phyloP scores from a whole-genome alignment of 495 filamentous ascomycete genomes.

The Podospora pseudoanserina region DNA sequence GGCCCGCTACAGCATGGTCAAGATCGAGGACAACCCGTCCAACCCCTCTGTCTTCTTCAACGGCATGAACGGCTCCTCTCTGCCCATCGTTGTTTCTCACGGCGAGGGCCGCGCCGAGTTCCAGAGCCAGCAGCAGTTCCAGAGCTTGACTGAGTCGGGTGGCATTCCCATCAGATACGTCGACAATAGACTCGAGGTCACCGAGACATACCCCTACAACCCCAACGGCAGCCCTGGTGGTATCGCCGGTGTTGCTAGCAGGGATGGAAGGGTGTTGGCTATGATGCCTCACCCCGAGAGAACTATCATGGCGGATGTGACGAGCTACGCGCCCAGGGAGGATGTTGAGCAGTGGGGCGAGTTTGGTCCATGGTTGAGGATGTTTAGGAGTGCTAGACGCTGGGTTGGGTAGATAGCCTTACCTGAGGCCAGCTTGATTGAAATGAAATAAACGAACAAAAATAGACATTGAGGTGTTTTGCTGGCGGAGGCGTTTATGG shows the following conservation, averaged over 20 bases:
- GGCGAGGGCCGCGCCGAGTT: slow-evolving; percentile 89
- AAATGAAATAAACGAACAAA: neutral
- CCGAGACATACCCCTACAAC: slow-evolving; percentile 85
- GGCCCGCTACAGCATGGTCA: slow-evolving; percentile 83
- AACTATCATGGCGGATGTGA: slow-evolving; percentile 79
- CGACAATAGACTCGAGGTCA: slow-evolving; percentile 70
- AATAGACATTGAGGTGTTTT: neutral
- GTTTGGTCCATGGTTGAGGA: slow-evolving; percentile 81
- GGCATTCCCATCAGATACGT: slow-evolving; percentile 76
- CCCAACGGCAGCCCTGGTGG: slow-evolving; percentile 88
- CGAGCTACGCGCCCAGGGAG: slow-evolving; percentile 65
- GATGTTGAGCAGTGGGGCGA: slow-evolving; percentile 73
- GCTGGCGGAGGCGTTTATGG: neutral
- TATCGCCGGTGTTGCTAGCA: slow-evolving; percentile 76
- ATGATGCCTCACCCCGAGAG: slow-evolving; percentile 98
- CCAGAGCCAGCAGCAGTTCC: slow-evolving; percentile 44
- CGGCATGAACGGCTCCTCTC: slow-evolving; percentile 77
- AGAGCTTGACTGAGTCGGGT: slow-evolving; percentile 57
- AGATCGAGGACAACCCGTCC: slow-evolving; percentile 59
- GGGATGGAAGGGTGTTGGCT: slow-evolving; percentile 80
- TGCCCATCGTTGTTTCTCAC: slow-evolving; percentile 89
- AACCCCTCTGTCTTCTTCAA: slow-evolving; percentile 82
- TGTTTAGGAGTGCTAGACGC: slow-evolving; percentile 75
- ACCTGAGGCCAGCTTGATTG: neutral
- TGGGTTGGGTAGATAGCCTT: slow-evolving; percentile 65